These are phyloP conservation scores for Epicoccum nigrum DNA, from an alignment of 2,329 filamentous ascomycete species.

Conservation along the genomic window DNA sequence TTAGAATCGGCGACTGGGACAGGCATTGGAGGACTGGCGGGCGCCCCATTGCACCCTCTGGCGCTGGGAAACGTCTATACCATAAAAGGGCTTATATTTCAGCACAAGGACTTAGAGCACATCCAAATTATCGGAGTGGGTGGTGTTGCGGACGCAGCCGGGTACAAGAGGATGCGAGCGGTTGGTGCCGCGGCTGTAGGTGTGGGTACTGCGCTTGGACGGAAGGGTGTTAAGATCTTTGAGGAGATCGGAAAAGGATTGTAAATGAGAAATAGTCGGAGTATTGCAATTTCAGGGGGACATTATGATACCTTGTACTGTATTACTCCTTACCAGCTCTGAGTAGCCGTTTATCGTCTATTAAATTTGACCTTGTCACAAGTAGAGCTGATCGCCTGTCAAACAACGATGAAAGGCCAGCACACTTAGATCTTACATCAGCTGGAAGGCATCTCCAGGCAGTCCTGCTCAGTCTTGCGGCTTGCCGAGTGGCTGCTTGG, in stretches of 20 bases:
- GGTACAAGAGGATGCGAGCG: constrained; percentile 66
- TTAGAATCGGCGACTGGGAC: constrained; percentile 59
- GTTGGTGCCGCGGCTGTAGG: constrained; percentile 72
- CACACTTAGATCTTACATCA: too few species aligned
- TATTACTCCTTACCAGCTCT: neutral
- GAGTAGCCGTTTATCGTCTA: too few species aligned
- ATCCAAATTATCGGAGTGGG: constrained; percentile 74
- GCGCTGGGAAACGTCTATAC: constrained; percentile 77
- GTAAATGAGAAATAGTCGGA: neutral
- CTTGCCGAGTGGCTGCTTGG: too few species aligned
- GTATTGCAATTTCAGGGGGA: neutral
- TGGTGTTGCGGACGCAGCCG: constrained; percentile 69
- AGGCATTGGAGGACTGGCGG: constrained; percentile 74
- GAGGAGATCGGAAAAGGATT: constrained; percentile 56
- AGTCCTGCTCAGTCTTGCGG: too few species aligned
- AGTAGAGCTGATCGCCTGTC: too few species aligned
- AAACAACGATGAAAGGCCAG: too few species aligned
- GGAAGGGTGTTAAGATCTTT: constrained; percentile 68
- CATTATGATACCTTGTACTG: neutral
- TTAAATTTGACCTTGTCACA: too few species aligned
- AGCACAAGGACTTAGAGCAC: constrained; percentile 54
- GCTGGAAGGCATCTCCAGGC: too few species aligned
- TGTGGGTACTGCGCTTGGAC: constrained; percentile 69
- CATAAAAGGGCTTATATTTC: constrained; percentile 65
- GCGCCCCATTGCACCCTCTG: constrained; percentile 73